phyloP scores from a whole-genome alignment of 2,329 filamentous ascomycete genomes.

The Clonostachys chloroleuca region DNA sequence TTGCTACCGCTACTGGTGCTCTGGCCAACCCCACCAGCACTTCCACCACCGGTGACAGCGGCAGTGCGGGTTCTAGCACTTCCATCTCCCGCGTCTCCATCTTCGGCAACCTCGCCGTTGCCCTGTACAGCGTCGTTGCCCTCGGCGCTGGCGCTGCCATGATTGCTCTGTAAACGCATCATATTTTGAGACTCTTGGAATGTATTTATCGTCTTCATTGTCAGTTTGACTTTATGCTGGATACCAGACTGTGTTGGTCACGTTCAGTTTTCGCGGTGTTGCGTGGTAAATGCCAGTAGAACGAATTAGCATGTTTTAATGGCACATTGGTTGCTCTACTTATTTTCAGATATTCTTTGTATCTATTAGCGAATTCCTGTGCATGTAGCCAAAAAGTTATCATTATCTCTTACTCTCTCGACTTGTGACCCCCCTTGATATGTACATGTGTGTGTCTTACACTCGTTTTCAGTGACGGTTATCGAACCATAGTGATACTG shows the following conservation, averaged over 20 bases:
- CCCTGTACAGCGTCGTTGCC: slow-evolving; percentile 47
- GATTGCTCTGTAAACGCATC: slow-evolving; percentile 41
- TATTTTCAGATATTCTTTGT: too few relatives aligned
- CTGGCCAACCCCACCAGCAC: slow-evolving; percentile 19
- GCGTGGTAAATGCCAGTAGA: too few relatives aligned
- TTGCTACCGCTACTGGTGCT: slow-evolving; percentile 38
- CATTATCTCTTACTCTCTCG: too few relatives aligned
- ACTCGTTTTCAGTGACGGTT: too few relatives aligned
- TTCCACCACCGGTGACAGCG: slow-evolving; percentile 5
- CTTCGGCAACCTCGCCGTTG: slow-evolving; percentile 41
- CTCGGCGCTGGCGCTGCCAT: slow-evolving; percentile 47
- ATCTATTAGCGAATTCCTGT: too few relatives aligned
- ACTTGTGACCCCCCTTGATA: too few relatives aligned
- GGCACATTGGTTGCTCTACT: too few relatives aligned
- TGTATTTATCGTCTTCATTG: background rate
- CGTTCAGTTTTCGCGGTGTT: background rate
- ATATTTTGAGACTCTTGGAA: background rate
- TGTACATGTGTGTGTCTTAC: too few relatives aligned
- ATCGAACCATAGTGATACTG: too few relatives aligned
- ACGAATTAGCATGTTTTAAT: too few relatives aligned
- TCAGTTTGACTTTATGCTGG: background rate
- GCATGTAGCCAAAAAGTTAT: too few relatives aligned
- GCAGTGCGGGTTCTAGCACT: slow-evolving; percentile 22
- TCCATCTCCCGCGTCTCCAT: slow-evolving; percentile 32
- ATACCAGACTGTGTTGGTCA: background rate